phyloP scores from a whole-genome alignment of 495 filamentous ascomycete species.

The Bacidia gigantensis region DNA sequence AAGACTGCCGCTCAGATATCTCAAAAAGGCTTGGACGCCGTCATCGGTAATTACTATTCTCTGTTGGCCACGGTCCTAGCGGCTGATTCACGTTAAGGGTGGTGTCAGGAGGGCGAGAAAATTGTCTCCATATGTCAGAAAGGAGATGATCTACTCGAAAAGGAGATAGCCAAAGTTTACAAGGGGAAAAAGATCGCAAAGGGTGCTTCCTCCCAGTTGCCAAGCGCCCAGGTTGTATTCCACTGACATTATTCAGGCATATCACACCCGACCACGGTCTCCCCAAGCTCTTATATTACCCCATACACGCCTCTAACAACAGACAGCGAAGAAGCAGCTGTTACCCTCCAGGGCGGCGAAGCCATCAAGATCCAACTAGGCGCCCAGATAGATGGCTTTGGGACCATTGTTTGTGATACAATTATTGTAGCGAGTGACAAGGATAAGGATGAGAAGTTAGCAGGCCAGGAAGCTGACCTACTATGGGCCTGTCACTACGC shows the following conservation, averaged over 20 bases:
- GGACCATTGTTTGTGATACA: conserved; percentile 90
- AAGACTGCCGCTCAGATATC: conserved; percentile 91
- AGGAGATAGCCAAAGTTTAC: conserved; percentile 90
- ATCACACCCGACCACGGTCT: conserved; percentile 88
- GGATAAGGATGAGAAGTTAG: conserved; percentile 41
- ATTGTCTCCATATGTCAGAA: conserved; percentile 86
- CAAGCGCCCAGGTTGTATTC: not conserved
- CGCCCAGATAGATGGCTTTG: conserved; percentile 95
- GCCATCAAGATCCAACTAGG: conserved; percentile 91
- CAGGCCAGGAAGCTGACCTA: conserved; percentile 69
- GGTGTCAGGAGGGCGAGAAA: conserved; percentile 74
- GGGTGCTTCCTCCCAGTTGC: conserved; percentile 33
- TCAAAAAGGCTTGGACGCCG: conserved; percentile 81
- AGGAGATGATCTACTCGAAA: conserved; percentile 87
- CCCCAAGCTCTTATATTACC: conserved; percentile 85
- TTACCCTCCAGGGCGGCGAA: conserved; percentile 67
- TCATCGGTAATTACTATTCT: conserved; percentile 44
- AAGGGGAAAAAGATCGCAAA: conserved; percentile 94
- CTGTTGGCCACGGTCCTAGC: conserved; percentile 14
- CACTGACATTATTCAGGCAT: conserved; percentile 42
- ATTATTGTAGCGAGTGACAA: conserved; percentile 54
- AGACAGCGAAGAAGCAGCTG: conserved; percentile 69
- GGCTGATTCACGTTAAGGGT: conserved; percentile 33
- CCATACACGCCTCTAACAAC: conserved; percentile 86
- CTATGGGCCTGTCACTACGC: conserved; percentile 85